Conservation (phyloP, 2,329 filamentous ascomycete species). For the Diaporthe nobilis region DNA sequence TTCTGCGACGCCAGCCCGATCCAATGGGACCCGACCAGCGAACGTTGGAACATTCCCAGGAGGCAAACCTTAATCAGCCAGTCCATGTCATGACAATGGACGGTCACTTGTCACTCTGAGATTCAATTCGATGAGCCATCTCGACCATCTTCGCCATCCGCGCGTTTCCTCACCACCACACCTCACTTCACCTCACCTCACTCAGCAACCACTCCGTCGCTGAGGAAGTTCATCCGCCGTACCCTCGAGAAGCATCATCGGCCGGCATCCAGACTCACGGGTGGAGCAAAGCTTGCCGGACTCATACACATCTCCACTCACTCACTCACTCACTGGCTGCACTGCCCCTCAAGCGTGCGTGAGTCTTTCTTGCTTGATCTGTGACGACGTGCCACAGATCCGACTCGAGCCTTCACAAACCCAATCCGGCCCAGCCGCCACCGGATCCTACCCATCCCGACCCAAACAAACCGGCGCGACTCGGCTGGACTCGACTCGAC, state of each 20-base stretch:
- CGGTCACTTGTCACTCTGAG: neutral
- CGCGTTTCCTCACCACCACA: neutral
- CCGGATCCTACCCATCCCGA: neutral
- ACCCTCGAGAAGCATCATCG: neutral
- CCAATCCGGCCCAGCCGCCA: neutral
- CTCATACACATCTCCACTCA: neutral
- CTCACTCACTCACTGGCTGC: neutral
- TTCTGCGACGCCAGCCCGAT: slow-evolving; percentile 22
- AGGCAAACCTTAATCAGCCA: slow-evolving; percentile 31
- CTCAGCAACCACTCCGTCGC: neutral
- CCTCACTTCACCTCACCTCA: neutral
- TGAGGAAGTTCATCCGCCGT: neutral
- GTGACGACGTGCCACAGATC: slow-evolving; percentile 9
- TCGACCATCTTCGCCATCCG: slow-evolving; percentile 1
- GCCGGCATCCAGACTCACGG: neutral
- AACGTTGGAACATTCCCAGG: slow-evolving; percentile 18
- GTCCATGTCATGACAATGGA: slow-evolving; percentile 10
- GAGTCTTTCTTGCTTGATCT: slow-evolving; percentile 7
- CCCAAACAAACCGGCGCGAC: neutral
- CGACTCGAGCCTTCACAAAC: neutral
- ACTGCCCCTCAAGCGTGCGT: neutral
- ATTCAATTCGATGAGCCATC: slow-evolving; percentile 6
- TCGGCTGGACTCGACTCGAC: neutral
- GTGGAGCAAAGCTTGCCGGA: slow-evolving; percentile 10
- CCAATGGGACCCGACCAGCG: slow-evolving; percentile 23